phyloP scores from a whole-genome alignment of 2,329 filamentous ascomycete genomes.

The Aspergillus amoenus region DNA sequence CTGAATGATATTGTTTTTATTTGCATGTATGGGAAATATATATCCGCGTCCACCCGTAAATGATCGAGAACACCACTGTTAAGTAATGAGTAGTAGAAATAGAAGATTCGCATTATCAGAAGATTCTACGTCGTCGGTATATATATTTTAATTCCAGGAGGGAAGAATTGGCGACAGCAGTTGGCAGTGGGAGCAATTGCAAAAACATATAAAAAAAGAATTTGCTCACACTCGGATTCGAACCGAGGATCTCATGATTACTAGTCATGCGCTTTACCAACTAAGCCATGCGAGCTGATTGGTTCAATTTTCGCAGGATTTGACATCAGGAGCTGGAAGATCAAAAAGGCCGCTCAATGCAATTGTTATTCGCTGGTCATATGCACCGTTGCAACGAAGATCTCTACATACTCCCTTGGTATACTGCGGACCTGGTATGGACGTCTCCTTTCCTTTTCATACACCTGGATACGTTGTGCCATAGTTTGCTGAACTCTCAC shows the following conservation, averaged over 20 bases:
- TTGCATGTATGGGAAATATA: neutral
- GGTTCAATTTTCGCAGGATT: neutral
- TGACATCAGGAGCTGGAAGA: neutral
- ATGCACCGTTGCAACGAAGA: neutral
- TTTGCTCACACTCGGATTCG: conserved; percentile 6
- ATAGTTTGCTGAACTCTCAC: too few relatives aligned
- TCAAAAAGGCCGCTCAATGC: too few relatives aligned
- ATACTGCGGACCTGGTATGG: too few relatives aligned
- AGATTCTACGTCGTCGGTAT: too few relatives aligned
- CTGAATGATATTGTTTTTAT: neutral
- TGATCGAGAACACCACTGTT: neutral
- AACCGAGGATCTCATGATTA: conserved; percentile 8
- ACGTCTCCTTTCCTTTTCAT: too few relatives aligned
- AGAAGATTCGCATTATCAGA: too few relatives aligned
- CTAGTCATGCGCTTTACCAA: conserved; percentile 4
- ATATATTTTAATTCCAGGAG: too few relatives aligned
- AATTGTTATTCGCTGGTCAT: neutral
- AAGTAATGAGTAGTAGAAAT: too few relatives aligned
- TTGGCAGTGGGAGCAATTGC: too few relatives aligned
- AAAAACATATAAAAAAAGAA: neutral
- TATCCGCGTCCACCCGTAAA: neutral
- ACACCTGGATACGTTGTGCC: too few relatives aligned
- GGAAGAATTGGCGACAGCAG: too few relatives aligned
- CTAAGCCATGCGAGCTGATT: conserved; percentile 3
- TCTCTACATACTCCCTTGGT: neutral